Base-by-base conservation (phyloP, 768 basidiomycete species). In the Calocybe indica region DNA sequence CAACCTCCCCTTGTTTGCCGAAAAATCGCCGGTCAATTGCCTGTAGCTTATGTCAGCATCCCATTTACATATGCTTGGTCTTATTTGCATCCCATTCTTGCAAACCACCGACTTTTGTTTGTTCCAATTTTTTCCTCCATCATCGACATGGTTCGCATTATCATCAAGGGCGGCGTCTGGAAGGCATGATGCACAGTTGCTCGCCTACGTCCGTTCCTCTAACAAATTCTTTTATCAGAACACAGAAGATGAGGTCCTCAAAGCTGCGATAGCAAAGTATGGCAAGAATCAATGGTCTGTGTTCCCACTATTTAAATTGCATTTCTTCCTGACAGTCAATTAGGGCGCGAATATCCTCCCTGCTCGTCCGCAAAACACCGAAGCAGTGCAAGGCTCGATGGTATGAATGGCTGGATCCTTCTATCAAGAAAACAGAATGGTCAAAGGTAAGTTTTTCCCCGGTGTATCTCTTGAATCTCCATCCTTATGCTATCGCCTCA, bases 351-450 rank as follows among this genome's bases (percentile, higher is more conserved):
- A 98, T 99, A 62, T 96, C 93, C 8, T 98, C 95, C 31, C 75
- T 99, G 30, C 81, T 99, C 44, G 96, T 98, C 33, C 83, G 96
- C 55, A 99, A 99, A 69, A 99, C 96, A 1, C 94, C 96, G 8
- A 99, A 99, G 63, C 96, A 99, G 72, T 99, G 96, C 74, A 99
- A 99, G 67, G 92, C 92, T 1, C 88, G 92, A 36, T 98, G 95
- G 95, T 97, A 95, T 62, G 95, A 97, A 70, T 98, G 96, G 96
- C 72, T 98, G 42, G 96, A 99, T 69, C 96, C 96, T 5, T 94
- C 92, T 44, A 99, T 98, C 69, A 97, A 97, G 69, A 99, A 99
- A 75, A 97, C 95, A 12, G 96, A 98, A 66, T 99, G 96, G 96
- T 96, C 94, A 40, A 98, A 97, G 72, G 93, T 85, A 50, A 40